A percentile compares a stretch with the other conserved stretches of the same genome.
These are phyloP conservation scores for Eucalyptus sp. DNA, from an alignment of 345 rosid genomes.

Conservation along the genomic window DNA sequence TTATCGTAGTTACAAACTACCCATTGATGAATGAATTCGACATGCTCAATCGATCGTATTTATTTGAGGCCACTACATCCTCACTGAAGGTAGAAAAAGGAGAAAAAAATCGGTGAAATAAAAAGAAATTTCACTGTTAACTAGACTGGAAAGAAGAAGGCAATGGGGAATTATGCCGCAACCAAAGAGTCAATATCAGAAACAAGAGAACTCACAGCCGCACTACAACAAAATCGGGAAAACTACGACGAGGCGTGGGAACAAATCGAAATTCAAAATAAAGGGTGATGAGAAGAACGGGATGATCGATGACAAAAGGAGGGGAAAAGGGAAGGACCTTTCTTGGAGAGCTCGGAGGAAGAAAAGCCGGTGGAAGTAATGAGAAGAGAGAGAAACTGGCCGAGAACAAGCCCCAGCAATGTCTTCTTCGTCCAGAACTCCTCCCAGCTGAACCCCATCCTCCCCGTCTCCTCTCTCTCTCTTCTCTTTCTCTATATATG, in stretches of 20 bases:
- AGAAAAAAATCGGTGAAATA: background rate
- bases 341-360: conserved; percentile 22
- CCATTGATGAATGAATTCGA: background rate
- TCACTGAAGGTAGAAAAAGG: background rate
- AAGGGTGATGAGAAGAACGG: background rate
- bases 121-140: background rate
- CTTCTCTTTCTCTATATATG: background rate
- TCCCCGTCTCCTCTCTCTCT: background rate
- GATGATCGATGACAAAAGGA: background rate
- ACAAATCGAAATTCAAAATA: background rate
- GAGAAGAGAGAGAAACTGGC: conserved; percentile 35
- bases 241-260: background rate
- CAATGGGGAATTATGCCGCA: background rate
- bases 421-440: conserved; percentile 24
- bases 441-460: conserved; percentile 1
- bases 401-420: conserved; percentile 28
- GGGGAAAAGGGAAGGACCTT: conserved; percentile 6
- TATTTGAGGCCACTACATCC: background rate
- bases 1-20: background rate
- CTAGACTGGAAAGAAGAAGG: background rate
- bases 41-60: background rate
- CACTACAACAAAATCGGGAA: background rate
- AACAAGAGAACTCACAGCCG: background rate
- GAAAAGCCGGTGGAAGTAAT: conserved; percentile 33
- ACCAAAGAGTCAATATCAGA: background rate